A percentile compares a stretch with the other conserved stretches of the same genome.
Evolutionary conservation across 1,139 yeast genomes (phyloP).

Genomic region (Wickerhamiella pararugosa): DNA sequence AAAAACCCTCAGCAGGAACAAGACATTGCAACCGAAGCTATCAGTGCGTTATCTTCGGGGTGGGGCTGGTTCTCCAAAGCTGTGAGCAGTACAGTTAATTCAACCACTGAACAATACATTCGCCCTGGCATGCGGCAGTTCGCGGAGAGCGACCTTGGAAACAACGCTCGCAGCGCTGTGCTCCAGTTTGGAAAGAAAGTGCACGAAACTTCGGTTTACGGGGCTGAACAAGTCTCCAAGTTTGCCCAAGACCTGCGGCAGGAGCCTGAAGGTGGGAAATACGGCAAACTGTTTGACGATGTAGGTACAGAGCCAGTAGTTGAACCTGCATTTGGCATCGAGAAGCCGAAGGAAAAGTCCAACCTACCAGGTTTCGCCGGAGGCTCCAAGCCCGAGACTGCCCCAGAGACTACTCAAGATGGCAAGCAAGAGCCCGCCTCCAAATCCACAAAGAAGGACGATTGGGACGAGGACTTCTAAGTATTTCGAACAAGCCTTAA

Average conservation of each 20-base stretch:
- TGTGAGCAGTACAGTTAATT: constrained; percentile 67
- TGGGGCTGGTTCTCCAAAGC: constrained; percentile 86
- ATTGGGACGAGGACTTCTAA: too few species aligned
- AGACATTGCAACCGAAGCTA: constrained; percentile 69
- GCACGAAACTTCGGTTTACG: constrained; percentile 70
- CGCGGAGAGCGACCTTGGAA: constrained; percentile 64
- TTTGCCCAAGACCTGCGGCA: constrained; percentile 36
- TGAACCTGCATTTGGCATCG: too few species aligned
- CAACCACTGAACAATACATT: constrained; percentile 76
- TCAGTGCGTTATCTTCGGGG: constrained; percentile 78
- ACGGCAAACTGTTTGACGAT: constrained; percentile 39
- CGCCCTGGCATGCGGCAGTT: constrained; percentile 76
- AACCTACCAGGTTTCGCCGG: too few species aligned
- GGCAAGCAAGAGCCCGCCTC: too few species aligned
- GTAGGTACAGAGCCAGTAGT: constrained; percentile 27
- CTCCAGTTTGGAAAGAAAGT: constrained; percentile 90
- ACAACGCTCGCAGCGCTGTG: constrained; percentile 79
- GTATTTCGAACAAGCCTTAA: too few species aligned
- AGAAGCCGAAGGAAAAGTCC: too few species aligned
- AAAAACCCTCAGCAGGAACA: constrained; percentile 25
- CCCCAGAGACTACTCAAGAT: too few species aligned
- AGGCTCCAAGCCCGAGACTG: too few species aligned
- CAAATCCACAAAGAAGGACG: too few species aligned
- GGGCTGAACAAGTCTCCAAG: constrained; percentile 41
- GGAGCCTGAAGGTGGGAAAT: constrained; percentile 29